Conservation (phyloP, 208 protist genomes). For the Crithidia sp. region DNA sequence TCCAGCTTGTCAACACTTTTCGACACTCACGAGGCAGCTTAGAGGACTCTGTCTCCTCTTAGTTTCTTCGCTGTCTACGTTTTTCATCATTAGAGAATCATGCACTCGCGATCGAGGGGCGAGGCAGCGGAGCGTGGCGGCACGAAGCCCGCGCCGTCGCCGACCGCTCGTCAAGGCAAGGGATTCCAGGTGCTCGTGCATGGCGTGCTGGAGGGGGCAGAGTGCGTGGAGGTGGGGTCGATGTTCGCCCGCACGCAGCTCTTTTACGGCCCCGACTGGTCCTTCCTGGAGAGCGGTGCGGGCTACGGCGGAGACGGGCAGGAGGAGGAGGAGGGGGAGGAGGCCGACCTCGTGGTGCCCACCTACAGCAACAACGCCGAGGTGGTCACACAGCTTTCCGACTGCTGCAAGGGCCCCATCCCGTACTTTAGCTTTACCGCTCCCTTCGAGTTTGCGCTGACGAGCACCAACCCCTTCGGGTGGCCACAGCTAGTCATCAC, state of each 20-base stretch:
- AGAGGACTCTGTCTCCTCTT: no score
- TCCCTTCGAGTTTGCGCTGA: slow-evolving; percentile 84
- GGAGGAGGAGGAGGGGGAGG: slow-evolving; percentile 16
- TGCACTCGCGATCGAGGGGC: neutral
- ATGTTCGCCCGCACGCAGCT: slow-evolving; percentile 88
- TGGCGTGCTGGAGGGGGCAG: slow-evolving; percentile 80
- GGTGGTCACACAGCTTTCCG: slow-evolving; percentile 83
- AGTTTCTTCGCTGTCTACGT: no score
- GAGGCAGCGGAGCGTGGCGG: neutral
- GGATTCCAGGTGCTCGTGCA: slow-evolving; percentile 83
- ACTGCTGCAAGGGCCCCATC: slow-evolving; percentile 56
- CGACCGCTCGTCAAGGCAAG: slow-evolving; percentile 22
- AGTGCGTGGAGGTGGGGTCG: slow-evolving; percentile 61
- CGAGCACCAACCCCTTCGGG: slow-evolving; percentile 79
- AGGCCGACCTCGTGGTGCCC: slow-evolving; percentile 43
- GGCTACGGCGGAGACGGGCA: slow-evolving; percentile 15
- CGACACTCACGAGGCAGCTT: no score
- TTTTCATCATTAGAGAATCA: no score
- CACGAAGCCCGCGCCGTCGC: neutral
- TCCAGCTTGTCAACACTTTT: no score
- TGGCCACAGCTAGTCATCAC: slow-evolving; percentile 89
- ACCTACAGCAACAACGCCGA: slow-evolving; percentile 78
- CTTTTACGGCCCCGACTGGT: slow-evolving; percentile 82
- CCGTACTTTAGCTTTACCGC: slow-evolving; percentile 73
- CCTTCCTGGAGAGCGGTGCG: slow-evolving; percentile 39